Evolutionary conservation across 2,329 filamentous ascomycete genomes (phyloP), one percentile per base, ranked within the genome.

Genomic region (Lasiodiplodia sp.): DNA sequence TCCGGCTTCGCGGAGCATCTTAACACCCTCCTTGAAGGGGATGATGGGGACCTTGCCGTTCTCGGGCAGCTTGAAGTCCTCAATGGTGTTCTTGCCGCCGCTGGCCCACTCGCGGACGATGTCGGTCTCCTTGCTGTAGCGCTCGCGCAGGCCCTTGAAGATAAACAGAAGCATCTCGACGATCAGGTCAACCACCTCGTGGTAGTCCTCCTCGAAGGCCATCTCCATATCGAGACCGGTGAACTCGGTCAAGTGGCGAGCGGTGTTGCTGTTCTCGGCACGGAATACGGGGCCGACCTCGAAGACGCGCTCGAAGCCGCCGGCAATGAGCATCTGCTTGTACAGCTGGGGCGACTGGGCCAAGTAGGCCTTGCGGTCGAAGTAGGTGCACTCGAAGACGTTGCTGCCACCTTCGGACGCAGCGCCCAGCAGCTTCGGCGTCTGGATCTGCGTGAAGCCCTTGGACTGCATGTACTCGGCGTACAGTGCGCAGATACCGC

Each of bases 401-500:
- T 95, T 96, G 73, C 90, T 90, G 72, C 96, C 96, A 75, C 96
- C 95, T 82, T 99, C 96, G 4, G 93, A 96, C 4, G 96, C 92
- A 16, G 95, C 92, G 62, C 91, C 94, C 67, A 97, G 92, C 53
- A 99, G 85, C 79, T 94, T 95, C 11, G 96, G 94, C 2, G 94
- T 92, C 79, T 97, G 93, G 76, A 97, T 94, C 79, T 92, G 88
- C 71, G 91, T 89, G 79, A 97, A 97, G 66, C 89, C 88, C 69
- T 87, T 87, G 72, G 87, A 85, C 70, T 90, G 86, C 73, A 97
- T 89, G 79, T 94, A 98, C 73, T 94, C 89, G 69, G 86, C 84
- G 81, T 96, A 96, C 14, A 96, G 85, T 70, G 87, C 85, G 70
- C 88, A 86, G 49, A 92, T 88, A 68, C 87, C 89, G 76, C 85